Base-by-base conservation (phyloP, 768 basidiomycete species). In the Termitomyces sp. region DNA sequence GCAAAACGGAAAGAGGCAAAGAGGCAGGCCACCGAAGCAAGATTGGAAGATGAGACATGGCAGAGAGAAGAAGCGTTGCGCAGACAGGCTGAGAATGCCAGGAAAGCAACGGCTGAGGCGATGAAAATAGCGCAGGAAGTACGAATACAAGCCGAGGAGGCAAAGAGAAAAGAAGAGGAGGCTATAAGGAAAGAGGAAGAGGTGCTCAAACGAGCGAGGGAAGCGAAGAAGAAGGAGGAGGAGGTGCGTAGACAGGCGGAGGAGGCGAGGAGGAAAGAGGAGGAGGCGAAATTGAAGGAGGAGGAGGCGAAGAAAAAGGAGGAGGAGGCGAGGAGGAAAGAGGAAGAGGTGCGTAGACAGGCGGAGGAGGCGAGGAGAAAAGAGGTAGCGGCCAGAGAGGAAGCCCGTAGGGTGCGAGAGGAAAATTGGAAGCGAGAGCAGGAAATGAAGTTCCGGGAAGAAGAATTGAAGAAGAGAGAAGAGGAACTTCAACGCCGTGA, bases 381-480 rank as follows among this genome's bases (percentile, higher is more conserved):
- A 56, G 76, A 80, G 55, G 67, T 63, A 20, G 63, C 60, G 65
- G 69, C 55, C 71, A 75, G 53, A 68, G 60, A 68, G 42, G 72
- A 74, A 46, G 70, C 70, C 4, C 62, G 62, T 17, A 66, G 63
- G 11, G 69, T 71, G 38, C 72, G 74, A 59, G 72, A 71, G 34
- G 71, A 69, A 32, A 65, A 62, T 38, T 65, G 61, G 50, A 64
- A 61, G 63, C 57, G 66, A 56, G 68, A 72, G 50, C 70, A 73
- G 46, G 75, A 74, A 51, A 62, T 76, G n/a, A 63, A 64, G 10
- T 63, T 65, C 11, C 70, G 73, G 2, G 77, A 79, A 60, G 76
- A 77, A 45, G 77, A 78, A 60, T 63, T 74, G 9, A 68, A 62
- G 60, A 70, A 72, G 49, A 68, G 70, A 57, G 76, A 78, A 59